Percentiles rank a stretch among this genome's conserved stretches.
Conservation (phyloP, 2,329 filamentous ascomycete species). For the Pochonia chlamydosporia region DNA sequence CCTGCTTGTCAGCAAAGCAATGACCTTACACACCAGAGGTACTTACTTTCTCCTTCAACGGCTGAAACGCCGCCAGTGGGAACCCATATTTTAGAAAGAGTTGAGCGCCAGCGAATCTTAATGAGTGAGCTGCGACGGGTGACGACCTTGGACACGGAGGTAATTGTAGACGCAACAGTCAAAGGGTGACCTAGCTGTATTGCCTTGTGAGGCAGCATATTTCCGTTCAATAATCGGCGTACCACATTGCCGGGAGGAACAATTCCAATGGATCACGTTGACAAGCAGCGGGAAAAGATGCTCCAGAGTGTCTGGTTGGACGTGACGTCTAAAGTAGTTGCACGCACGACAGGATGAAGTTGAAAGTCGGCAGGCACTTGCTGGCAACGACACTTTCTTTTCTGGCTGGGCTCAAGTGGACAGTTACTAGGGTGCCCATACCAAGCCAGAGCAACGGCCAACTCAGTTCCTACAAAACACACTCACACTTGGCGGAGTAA, state of each 20-base stretch:
- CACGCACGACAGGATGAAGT: no score
- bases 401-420: no score
- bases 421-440: no score
- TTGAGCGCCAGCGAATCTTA: conserved; percentile 18
- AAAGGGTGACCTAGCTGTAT: conserved; percentile 10
- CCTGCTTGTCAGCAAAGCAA: conserved; percentile 13
- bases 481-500: no score
- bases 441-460: no score
- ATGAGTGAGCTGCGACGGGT: conserved; percentile 10
- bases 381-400: no score
- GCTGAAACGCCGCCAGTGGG: conserved; percentile 65
- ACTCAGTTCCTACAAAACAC: no score
- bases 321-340: no score
- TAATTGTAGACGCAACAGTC: conserved; percentile 3
- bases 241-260: not conserved
- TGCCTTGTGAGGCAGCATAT: conserved; percentile 14
- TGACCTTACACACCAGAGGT: not conserved
- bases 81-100: conserved; percentile 70
- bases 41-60: conserved; percentile 46
- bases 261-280: not conserved
- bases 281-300: not conserved
- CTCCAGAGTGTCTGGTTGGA: no score
- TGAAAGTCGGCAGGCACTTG: no score
- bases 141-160: conserved; percentile 14
- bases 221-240: not conserved